These are phyloP conservation scores for Blastobotrys terrestris DNA, from an alignment of 805 yeast species.

Conservation along the genomic window DNA sequence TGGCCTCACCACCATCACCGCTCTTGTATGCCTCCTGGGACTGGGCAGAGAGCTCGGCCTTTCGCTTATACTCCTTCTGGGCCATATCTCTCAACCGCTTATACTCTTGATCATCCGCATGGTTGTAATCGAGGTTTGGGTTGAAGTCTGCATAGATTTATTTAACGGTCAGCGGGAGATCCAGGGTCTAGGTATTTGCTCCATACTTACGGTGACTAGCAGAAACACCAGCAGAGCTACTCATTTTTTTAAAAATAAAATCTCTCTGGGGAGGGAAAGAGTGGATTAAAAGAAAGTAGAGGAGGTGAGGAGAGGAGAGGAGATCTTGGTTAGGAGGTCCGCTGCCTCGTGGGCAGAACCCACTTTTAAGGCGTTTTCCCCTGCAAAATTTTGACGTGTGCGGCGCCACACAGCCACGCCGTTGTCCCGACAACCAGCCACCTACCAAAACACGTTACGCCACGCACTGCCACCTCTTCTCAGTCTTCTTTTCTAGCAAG, in stretches of 20 bases:
- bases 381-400: background rate
- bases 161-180: background rate
- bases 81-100: slow-evolving; percentile 61
- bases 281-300: too few relatives aligned
- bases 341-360: too few relatives aligned
- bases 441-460: too few relatives aligned
- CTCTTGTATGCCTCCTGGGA: slow-evolving; percentile 71
- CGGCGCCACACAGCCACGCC: background rate
- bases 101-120: slow-evolving; percentile 42
- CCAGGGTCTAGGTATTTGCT: too few relatives aligned
- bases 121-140: slow-evolving; percentile 30
- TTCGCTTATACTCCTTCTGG: slow-evolving; percentile 53
- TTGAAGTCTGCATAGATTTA: slow-evolving; percentile 3
- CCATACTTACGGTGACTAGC: slow-evolving; percentile 5
- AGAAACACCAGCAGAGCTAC: slow-evolving; percentile 6
- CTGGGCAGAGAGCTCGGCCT: slow-evolving; percentile 49
- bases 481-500: too few relatives aligned
- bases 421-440: background rate
- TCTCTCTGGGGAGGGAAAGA: too few relatives aligned
- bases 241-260: slow-evolving; percentile 10
- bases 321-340: too few relatives aligned
- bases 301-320: background rate
- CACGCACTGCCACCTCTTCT: too few relatives aligned
- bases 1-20: slow-evolving; percentile 72
- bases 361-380: background rate